Evolutionary conservation across 177 flowering plant species (phyloP).

Genomic region (Vitis hybrid): DNA sequence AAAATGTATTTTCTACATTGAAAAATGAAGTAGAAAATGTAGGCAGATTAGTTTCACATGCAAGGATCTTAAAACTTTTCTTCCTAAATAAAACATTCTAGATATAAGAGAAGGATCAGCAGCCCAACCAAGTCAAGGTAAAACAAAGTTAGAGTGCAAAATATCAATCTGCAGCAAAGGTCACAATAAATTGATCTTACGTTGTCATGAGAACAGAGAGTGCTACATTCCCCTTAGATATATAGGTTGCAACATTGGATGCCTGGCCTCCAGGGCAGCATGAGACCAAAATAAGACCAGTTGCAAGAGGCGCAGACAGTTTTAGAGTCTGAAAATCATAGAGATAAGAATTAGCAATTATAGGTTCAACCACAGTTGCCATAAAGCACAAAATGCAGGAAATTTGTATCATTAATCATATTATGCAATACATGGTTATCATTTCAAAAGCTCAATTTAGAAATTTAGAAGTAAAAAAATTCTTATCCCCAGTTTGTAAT

Average conservation of each 20-base stretch:
- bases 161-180: background rate
- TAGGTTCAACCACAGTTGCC: background rate
- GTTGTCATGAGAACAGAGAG: constrained; percentile 99
- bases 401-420: background rate
- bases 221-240: constrained; percentile 97
- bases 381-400: background rate
- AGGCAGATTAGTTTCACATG: no score
- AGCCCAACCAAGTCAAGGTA: no score
- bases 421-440: background rate
- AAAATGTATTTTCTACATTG: no score
- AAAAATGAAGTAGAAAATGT: no score
- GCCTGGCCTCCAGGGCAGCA: constrained; percentile 99
- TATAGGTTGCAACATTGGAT: constrained; percentile 97
- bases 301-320: constrained; percentile 94
- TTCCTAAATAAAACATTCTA: no score
- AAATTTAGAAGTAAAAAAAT: no score
- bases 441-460: no score
- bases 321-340: constrained; percentile 59
- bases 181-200: constrained; percentile 38
- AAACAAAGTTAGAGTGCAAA: no score
- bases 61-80: no score
- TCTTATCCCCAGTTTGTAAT: no score
- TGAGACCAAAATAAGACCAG: constrained; percentile 96
- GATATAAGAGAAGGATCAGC: no score
- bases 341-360: constrained; percentile 5